Conservation (phyloP, 192 early-diverging fungal species). For the Thamnidium elegans region DNA sequence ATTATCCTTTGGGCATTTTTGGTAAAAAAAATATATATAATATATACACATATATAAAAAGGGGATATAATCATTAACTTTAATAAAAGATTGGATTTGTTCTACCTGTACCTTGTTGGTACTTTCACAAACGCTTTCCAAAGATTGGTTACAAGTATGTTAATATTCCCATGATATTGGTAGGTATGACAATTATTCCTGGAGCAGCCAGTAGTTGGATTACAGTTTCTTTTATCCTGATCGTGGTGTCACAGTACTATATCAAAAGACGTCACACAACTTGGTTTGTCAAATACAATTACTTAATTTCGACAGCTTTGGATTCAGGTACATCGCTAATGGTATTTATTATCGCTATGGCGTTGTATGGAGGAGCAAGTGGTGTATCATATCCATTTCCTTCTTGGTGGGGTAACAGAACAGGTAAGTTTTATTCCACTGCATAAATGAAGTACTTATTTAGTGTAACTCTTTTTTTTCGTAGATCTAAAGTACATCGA, state of each 20-base stretch:
- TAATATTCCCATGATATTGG: slow-evolving; percentile 51
- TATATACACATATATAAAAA: neutral
- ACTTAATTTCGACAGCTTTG: slow-evolving; percentile 53
- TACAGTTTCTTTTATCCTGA: slow-evolving; percentile 46
- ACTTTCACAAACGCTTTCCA: slow-evolving; percentile 50
- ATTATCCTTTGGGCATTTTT: slow-evolving; percentile 50
- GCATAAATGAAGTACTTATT: neutral
- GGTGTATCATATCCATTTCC: slow-evolving; percentile 29
- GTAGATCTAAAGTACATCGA: slow-evolving; percentile 19
- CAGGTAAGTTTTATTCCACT: neutral
- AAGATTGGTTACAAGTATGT: slow-evolving; percentile 34
- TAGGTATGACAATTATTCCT: slow-evolving; percentile 36
- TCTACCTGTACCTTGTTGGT: slow-evolving; percentile 50
- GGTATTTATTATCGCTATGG: slow-evolving; percentile 30
- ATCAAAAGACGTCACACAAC: slow-evolving; percentile 31
- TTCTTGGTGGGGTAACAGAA: slow-evolving; percentile 30
- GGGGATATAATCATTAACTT: too few species aligned
- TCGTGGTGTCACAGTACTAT: slow-evolving; percentile 43
- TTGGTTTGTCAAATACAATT: slow-evolving; percentile 55
- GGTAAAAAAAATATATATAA: neutral
- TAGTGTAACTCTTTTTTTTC: neutral
- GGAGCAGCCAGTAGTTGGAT: slow-evolving; percentile 40
- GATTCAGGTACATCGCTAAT: slow-evolving; percentile 46
- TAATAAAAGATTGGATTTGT: slow-evolving; percentile 37
- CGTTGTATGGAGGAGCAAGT: slow-evolving; percentile 17